Conservation (phyloP, 139 green algal genomes). For the Zygnema circumcarinatum region DNA sequence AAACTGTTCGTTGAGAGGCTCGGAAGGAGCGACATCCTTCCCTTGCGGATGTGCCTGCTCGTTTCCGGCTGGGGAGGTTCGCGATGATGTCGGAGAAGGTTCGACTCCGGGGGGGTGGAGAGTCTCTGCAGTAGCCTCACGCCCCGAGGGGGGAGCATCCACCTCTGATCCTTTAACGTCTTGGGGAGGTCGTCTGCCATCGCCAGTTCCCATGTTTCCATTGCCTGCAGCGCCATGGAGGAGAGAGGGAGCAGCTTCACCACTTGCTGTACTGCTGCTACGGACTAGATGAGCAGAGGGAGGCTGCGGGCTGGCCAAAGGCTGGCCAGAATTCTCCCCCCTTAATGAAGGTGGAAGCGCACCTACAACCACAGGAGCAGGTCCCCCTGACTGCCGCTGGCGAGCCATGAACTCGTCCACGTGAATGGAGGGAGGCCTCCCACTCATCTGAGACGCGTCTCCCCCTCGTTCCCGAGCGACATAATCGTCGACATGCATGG, state of each 20-base stretch:
- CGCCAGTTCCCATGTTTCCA: too few relatives aligned
- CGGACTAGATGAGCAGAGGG: neutral
- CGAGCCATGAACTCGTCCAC: slow-evolving; percentile 57
- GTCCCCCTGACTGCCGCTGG: slow-evolving; percentile 29
- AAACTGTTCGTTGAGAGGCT: neutral
- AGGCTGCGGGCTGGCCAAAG: neutral
- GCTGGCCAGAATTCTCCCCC: neutral
- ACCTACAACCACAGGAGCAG: slow-evolving; percentile 14
- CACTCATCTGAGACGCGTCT: slow-evolving; percentile 8
- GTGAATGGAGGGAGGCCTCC: slow-evolving; percentile 40
- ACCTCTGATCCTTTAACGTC: too few relatives aligned
- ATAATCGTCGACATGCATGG: slow-evolving; percentile 51
- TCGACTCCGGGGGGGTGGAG: neutral
- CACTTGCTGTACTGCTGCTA: too few relatives aligned
- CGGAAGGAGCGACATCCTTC: neutral
- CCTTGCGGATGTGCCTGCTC: too few relatives aligned
- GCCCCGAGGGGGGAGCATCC: too few relatives aligned
- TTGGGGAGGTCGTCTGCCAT: too few relatives aligned
- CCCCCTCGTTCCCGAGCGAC: slow-evolving; percentile 26
- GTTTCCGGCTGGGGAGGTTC: neutral
- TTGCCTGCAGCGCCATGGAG: too few relatives aligned
- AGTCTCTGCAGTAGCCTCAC: too few relatives aligned
- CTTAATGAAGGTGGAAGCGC: neutral
- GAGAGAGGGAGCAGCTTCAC: too few relatives aligned
- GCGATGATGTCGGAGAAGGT: neutral